These are phyloP conservation scores for Tetrahymena elliotti DNA, from an alignment of 73 alveolate species.

Conservation along the genomic window DNA sequence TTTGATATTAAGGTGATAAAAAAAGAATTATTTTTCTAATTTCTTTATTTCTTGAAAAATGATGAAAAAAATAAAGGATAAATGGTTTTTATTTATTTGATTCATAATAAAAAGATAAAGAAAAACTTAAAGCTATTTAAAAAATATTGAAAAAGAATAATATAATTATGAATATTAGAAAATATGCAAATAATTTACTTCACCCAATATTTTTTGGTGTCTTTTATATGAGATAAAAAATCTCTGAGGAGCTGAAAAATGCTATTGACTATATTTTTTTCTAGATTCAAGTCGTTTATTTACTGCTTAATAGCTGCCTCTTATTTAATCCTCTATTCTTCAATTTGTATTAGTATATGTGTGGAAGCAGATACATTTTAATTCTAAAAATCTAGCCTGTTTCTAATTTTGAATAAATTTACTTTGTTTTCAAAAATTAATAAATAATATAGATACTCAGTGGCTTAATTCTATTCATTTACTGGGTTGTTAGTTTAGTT, in stretches of 20 bases:
- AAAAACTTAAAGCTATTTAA: too few species aligned
- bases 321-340: neutral
- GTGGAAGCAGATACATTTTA: neutral
- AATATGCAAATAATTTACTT: neutral
- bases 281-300: neutral
- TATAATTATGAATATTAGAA: neutral
- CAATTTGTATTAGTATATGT: neutral
- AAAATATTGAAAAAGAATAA: neutral
- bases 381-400: neutral
- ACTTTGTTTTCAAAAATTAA: neutral
- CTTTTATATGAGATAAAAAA: neutral
- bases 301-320: neutral
- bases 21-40: too few species aligned
- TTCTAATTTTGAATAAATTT: neutral
- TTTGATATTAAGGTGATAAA: too few species aligned
- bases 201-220: neutral
- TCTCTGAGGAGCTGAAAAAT: neutral
- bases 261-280: neutral
- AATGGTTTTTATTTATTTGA: too few species aligned
- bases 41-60: too few species aligned
- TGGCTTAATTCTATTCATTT: neutral
- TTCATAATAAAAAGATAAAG: neutral
- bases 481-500: neutral
- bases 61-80: too few species aligned
- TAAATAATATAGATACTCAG: neutral